phyloP scores from a whole-genome alignment of 2,329 filamentous ascomycete species.

The Cercospora sesami region DNA sequence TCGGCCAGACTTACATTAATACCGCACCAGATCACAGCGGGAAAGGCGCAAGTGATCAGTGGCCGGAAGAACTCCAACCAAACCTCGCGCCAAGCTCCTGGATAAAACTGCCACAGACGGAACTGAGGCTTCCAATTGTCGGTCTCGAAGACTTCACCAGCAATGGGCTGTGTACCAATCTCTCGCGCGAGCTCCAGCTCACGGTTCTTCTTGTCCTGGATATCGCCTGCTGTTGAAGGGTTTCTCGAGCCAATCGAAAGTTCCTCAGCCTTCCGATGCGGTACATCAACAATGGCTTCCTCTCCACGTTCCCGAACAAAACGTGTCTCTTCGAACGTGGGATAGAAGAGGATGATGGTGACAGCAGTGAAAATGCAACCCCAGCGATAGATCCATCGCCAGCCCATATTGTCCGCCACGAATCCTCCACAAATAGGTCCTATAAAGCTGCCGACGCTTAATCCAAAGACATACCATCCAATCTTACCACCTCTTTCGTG shows the following conservation, averaged over 20 bases:
- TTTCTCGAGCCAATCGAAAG: not conserved
- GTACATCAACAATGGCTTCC: not conserved
- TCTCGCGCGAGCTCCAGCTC: not conserved
- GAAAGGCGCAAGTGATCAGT: not conserved
- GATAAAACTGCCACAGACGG: not conserved
- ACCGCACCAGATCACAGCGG: constrained; percentile 22
- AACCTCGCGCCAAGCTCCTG: not conserved
- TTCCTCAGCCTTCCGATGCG: not conserved
- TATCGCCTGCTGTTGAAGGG: not conserved
- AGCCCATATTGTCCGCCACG: constrained; percentile 51
- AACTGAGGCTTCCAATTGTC: not conserved
- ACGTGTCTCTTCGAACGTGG: constrained; percentile 62
- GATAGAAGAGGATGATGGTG: constrained; percentile 54
- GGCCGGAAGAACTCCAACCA: not conserved
- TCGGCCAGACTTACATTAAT: constrained; percentile 28
- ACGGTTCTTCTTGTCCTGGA: not conserved
- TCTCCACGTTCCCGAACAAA: constrained; percentile 39
- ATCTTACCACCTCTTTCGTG: constrained; percentile 37
- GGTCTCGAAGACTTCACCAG: not conserved
- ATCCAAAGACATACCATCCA: constrained; percentile 32
- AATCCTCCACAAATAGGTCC: constrained; percentile 52
- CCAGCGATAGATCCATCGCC: constrained; percentile 54
- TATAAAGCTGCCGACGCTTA: constrained; percentile 30
- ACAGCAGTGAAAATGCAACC: constrained; percentile 55
- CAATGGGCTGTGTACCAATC: not conserved